Evolutionary conservation across 768 basidiomycete species (phyloP).

Genomic region (Mycena kentingensis): DNA sequence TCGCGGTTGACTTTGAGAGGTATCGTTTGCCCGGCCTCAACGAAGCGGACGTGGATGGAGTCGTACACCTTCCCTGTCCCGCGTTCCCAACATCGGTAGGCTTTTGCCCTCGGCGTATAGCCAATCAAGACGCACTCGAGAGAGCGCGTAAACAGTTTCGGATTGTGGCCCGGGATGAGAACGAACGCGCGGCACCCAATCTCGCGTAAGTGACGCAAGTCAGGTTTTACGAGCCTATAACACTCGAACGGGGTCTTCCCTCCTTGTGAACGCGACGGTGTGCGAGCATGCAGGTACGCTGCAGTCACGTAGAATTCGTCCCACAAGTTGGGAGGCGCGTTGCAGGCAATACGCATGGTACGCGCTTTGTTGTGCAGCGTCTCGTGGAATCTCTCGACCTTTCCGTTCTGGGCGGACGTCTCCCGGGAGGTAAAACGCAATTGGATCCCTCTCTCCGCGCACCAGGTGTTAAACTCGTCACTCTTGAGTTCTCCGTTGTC

Average conservation of each 20-base stretch:
- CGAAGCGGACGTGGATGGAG: slow-evolving; percentile 26
- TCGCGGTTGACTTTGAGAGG: too few relatives aligned
- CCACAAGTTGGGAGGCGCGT: slow-evolving; percentile 32
- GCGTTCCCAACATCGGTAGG: slow-evolving; percentile 10
- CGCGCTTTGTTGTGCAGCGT: slow-evolving; percentile 33
- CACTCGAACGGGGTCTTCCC: slow-evolving; percentile 16
- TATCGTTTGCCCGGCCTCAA: too few relatives aligned
- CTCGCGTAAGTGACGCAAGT: slow-evolving; percentile 30
- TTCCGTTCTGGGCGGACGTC: slow-evolving; percentile 39
- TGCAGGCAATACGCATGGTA: slow-evolving; percentile 30
- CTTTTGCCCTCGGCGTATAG: too few relatives aligned
- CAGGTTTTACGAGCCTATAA: slow-evolving; percentile 11
- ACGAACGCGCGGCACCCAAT: slow-evolving; percentile 32
- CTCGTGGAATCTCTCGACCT: slow-evolving; percentile 37
- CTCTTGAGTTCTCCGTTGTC: slow-evolving; percentile 29
- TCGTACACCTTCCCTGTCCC: neutral
- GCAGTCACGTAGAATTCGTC: slow-evolving; percentile 36
- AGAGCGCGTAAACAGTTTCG: slow-evolving; percentile 21
- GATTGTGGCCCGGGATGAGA: too few relatives aligned
- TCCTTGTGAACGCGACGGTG: too few relatives aligned
- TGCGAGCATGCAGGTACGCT: slow-evolving; percentile 25
- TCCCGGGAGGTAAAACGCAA: slow-evolving; percentile 31
- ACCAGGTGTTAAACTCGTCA: slow-evolving; percentile 15
- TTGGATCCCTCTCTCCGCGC: slow-evolving; percentile 9
- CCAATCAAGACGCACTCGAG: too few relatives aligned